Percentiles rank a stretch among this genome's conserved stretches.
Conservation (phyloP, 2,329 filamentous ascomycete genomes). For the Madurella fahalii region DNA sequence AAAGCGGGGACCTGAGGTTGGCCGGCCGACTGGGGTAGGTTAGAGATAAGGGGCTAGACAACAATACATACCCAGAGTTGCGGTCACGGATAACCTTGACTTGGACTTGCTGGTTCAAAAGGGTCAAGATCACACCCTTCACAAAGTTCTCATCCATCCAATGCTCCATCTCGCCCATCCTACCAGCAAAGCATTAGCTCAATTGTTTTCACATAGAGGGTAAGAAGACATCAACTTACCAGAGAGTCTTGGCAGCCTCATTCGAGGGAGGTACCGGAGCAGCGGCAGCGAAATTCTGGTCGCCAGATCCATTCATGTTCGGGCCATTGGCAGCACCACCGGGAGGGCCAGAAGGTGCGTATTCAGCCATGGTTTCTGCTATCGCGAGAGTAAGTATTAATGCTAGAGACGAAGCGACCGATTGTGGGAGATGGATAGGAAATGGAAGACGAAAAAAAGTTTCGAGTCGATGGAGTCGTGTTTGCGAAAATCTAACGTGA, state of each 20-base stretch:
- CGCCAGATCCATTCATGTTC: slow-evolving; percentile 31
- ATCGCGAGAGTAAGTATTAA: neutral
- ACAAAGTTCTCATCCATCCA: slow-evolving; percentile 99
- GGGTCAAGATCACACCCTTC: slow-evolving; percentile 82
- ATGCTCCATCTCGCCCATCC: slow-evolving; percentile 98
- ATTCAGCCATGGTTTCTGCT: slow-evolving; percentile 25
- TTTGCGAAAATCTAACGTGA: no score
- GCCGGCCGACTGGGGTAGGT: no score
- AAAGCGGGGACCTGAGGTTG: no score
- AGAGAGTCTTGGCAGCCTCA: slow-evolving; percentile 56
- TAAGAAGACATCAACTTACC: slow-evolving; percentile 36
- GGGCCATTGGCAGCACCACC: slow-evolving; percentile 22
- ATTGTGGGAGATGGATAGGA: neutral
- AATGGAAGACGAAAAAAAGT: neutral
- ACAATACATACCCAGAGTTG: slow-evolving; percentile 78
- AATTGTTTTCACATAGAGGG: neutral
- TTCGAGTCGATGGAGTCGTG: neutral
- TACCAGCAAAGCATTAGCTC: slow-evolving; percentile 33
- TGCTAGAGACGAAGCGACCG: neutral
- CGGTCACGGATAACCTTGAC: slow-evolving; percentile 99
- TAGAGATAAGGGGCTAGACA: neutral
- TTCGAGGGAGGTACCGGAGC: slow-evolving; percentile 26
- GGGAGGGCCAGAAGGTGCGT: slow-evolving; percentile 17
- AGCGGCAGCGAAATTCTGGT: slow-evolving; percentile 23
- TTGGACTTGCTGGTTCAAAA: slow-evolving; percentile 90